phyloP scores from a whole-genome alignment of 177 flowering plant species.

The Telopea speciosissima region DNA sequence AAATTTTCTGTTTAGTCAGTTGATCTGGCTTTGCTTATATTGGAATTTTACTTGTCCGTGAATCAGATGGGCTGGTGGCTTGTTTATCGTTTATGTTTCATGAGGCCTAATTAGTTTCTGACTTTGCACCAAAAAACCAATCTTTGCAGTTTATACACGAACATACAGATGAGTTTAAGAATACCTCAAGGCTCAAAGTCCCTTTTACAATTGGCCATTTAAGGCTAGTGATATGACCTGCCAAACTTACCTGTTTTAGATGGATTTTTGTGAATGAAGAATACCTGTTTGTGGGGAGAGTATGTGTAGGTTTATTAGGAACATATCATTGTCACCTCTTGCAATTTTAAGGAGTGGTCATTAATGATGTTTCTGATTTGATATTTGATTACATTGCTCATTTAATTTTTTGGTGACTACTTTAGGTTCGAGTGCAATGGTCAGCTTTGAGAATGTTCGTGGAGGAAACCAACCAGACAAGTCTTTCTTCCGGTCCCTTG shows the following conservation, averaged over 20 bases:
- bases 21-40: neutral
- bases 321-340: too few relatives aligned
- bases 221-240: neutral
- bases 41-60: neutral
- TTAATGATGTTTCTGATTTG: too few relatives aligned
- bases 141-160: too few relatives aligned
- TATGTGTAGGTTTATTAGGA: too few relatives aligned
- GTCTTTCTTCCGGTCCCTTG: slow-evolving; percentile 41
- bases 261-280: neutral
- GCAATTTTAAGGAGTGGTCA: too few relatives aligned
- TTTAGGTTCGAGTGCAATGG: slow-evolving; percentile 63
- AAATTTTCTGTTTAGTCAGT: neutral
- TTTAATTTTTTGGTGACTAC: neutral
- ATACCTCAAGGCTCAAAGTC: neutral
- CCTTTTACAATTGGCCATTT: neutral
- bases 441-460: slow-evolving; percentile 46
- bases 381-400: too few relatives aligned
- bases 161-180: too few relatives aligned
- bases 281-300: too few relatives aligned
- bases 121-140: too few relatives aligned
- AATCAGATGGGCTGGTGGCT: slow-evolving; percentile 5
- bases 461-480: slow-evolving; percentile 27
- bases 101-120: neutral
- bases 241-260: neutral
- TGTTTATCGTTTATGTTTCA: neutral